Evolutionary conservation across 345 rosid genomes (phyloP).

Genomic region (Eucalyptus tenuipes): DNA sequence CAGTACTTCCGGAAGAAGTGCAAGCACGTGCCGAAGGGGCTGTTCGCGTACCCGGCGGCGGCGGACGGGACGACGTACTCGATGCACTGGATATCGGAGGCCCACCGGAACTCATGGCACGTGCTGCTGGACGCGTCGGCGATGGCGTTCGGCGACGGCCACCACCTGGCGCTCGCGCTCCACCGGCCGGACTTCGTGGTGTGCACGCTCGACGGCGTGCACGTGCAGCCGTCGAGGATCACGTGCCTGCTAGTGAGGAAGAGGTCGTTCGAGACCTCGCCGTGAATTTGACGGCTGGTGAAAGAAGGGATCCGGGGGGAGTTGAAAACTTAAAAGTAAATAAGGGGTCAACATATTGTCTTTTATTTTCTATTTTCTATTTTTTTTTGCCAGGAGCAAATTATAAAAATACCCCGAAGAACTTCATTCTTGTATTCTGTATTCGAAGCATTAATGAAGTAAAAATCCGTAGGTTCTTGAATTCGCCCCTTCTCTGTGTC

Average conservation of each 20-base stretch:
- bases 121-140: conserved; percentile 46
- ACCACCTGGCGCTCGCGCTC: conserved; percentile 29
- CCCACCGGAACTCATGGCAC: conserved; percentile 64
- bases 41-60: conserved; percentile 36
- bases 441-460: not conserved
- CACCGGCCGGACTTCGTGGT: conserved; percentile 40
- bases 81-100: conserved; percentile 72
- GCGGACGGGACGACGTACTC: conserved; percentile 32
- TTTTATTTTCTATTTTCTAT: not conserved
- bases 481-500: not conserved
- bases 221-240: conserved; percentile 22
- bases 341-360: not conserved
- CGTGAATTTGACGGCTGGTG: not conserved
- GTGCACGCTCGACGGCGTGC: conserved; percentile 19
- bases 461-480: not conserved
- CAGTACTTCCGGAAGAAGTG: conserved; percentile 61
- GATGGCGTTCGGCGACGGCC: conserved; percentile 26
- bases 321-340: not conserved
- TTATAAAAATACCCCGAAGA: not conserved
- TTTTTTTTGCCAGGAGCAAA: not conserved
- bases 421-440: not conserved
- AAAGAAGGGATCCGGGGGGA: not conserved
- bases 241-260: conserved; percentile 35
- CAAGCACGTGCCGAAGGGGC: conserved; percentile 42
- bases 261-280: conserved; percentile 13